These are phyloP conservation scores for Talaromyces amestolkiae DNA, from an alignment of 2,329 filamentous ascomycete genomes.

Conservation along the genomic window DNA sequence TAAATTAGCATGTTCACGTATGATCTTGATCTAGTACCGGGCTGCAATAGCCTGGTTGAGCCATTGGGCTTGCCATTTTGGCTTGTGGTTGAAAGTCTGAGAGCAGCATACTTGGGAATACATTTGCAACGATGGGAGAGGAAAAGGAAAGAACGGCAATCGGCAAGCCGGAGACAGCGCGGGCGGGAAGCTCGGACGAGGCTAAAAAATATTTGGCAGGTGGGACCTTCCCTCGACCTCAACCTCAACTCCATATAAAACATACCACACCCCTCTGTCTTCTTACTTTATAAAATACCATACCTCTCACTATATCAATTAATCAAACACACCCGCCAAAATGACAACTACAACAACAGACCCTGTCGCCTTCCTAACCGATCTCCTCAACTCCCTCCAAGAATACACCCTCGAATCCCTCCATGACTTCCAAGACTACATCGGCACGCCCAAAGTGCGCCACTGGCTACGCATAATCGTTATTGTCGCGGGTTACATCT, in stretches of 20 bases:
- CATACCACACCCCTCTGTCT: not conserved
- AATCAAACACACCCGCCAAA: not conserved
- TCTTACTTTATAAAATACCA: not conserved
- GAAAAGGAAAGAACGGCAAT: not conserved
- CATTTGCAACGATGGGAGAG: not conserved
- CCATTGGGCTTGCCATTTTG: not conserved
- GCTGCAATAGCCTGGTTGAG: not conserved
- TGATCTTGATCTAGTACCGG: not conserved
- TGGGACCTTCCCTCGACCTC: not conserved
- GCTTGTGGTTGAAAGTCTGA: not conserved
- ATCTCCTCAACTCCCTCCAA: constrained; percentile 22
- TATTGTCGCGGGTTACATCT: constrained; percentile 67
- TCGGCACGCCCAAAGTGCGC: constrained; percentile 38
- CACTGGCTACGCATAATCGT: constrained; percentile 63
- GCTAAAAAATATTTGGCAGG: constrained; percentile 4
- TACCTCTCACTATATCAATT: not conserved
- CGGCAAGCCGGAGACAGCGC: not conserved
- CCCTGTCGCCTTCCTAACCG: constrained; percentile 7
- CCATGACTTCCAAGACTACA: constrained; percentile 35
- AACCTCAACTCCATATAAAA: not conserved
- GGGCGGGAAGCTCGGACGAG: constrained; percentile 1
- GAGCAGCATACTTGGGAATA: not conserved
- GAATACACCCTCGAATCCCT: constrained; percentile 24
- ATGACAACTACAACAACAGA: constrained; percentile 14
- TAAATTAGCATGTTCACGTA: not conserved